Evolutionary conservation across 78 protist genomes (phyloP).

Genomic region (Polysphondylium violaceum): DNA sequence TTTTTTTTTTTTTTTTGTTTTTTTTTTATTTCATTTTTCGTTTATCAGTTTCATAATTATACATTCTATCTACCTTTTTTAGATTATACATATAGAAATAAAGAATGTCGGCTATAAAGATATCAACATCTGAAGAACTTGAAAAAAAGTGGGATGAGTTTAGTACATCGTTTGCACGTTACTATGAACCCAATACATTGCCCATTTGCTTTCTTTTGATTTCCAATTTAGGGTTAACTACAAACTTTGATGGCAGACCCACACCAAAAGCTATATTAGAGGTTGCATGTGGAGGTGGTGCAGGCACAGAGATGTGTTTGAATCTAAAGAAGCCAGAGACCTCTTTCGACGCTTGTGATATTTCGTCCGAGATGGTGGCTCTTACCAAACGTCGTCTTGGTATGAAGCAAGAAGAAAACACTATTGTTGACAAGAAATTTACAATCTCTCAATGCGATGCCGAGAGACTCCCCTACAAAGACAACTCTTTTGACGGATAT

Average conservation of each 20-base stretch:
- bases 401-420: background rate
- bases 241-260: background rate
- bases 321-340: background rate
- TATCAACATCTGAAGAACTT: background rate
- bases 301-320: slow-evolving; percentile 14
- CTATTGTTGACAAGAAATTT: background rate
- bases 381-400: slow-evolving; percentile 9
- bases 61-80: background rate
- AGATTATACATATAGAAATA: background rate
- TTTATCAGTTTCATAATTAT: no score
- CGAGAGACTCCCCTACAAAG: slow-evolving; percentile 33
- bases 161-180: slow-evolving; percentile 1
- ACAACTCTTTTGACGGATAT: slow-evolving; percentile 40
- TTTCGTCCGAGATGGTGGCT: slow-evolving; percentile 39
- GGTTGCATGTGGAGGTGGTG: slow-evolving; percentile 72
- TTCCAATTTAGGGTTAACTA: slow-evolving; percentile 14
- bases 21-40: no score
- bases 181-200: slow-evolving; percentile 24
- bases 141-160: slow-evolving; percentile 52
- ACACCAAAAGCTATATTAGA: slow-evolving; percentile 14
- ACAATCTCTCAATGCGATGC: slow-evolving; percentile 19
- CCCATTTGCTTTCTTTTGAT: slow-evolving; percentile 17
- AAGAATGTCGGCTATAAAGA: background rate
- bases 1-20: no score
- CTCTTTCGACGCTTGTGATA: background rate